Evolutionary conservation across 768 basidiomycete genomes (phyloP), one percentile per base, ranked within the genome.

Genomic region (Tricholoma saponaceum): DNA sequence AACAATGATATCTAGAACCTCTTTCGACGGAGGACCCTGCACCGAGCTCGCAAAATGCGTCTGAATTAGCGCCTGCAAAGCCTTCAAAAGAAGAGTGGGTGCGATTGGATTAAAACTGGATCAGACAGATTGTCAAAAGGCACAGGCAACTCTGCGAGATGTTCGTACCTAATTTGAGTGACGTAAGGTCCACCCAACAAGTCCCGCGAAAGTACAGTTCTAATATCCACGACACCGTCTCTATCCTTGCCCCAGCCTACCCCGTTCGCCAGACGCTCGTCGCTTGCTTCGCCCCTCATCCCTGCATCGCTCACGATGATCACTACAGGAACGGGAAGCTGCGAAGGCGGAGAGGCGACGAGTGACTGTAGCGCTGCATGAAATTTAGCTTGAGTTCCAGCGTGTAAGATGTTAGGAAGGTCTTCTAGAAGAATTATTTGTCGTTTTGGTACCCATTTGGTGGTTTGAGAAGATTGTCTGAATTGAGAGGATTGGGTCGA

Each of bases 31-130:
- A 5, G 72, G 70, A 12, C 68, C 66, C 3, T 70, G 65, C 8
- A 61, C 51, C 18, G 64, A 56, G 20, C 74, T 63, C 16, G 78
- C 62, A 62, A 82, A 82, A 69, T 88, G 79, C 25, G 62, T 67
- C 28, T 74, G 65, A 33, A 87, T 66, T 60, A 94, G 68, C 14
- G 75, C 64, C 64, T 87, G 84, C 0, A 99, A 76, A 0, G 92
- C 93, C 65, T 86, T 89, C 41, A 79, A 82, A 72, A 97, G 80
- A 46, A 95, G 79, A 0, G 96, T 98, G 0, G 85, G 80, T 0
- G 97, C 94, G 50, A 99, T 87, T 0, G 96, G 89, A 61, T 97
- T 93, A 73, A 98, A 98, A 44, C 95, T 96, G 64, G 22, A 58
- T 58, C 7, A 32, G 55, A 25, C 52, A 43, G 13, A 28, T 46